These are phyloP conservation scores for Staphylotrichum longicolle DNA, from an alignment of 495 filamentous ascomycete species.

Conservation along the genomic window DNA sequence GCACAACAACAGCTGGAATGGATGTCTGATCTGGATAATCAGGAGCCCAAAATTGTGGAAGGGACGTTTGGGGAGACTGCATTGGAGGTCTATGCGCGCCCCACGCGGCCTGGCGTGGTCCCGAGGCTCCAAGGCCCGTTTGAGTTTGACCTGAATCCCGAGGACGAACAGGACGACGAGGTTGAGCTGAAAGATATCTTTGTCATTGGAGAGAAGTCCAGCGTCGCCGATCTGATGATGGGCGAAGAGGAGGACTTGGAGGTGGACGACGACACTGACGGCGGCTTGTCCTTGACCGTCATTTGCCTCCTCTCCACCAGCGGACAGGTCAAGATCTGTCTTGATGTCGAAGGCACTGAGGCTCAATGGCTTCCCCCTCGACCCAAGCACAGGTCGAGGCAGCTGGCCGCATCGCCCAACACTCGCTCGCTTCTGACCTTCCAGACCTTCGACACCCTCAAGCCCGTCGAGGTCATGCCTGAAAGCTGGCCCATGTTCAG, in stretches of 20 bases:
- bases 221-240: slow-evolving; percentile 57
- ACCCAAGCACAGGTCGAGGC: slow-evolving; percentile 44
- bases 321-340: slow-evolving; percentile 71
- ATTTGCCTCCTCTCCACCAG: slow-evolving; percentile 72
- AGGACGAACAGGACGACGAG: slow-evolving; percentile 67
- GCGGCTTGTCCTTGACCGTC: slow-evolving; percentile 67
- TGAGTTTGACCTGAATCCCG: slow-evolving; percentile 60
- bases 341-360: slow-evolving; percentile 77
- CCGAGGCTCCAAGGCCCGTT: slow-evolving; percentile 87
- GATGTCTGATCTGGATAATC: slow-evolving; percentile 76
- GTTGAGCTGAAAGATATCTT: slow-evolving; percentile 55
- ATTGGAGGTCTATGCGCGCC: slow-evolving; percentile 66
- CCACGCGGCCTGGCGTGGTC: slow-evolving; percentile 64
- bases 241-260: slow-evolving; percentile 59
- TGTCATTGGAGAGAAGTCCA: slow-evolving; percentile 54
- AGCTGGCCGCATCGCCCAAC: slow-evolving; percentile 26
- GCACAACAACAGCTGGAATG: slow-evolving; percentile 72
- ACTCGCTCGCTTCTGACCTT: slow-evolving; percentile 48
- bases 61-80: slow-evolving; percentile 38
- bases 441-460: slow-evolving; percentile 61
- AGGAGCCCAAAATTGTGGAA: slow-evolving; percentile 60
- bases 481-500: slow-evolving; percentile 72
- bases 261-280: slow-evolving; percentile 54
- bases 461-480: slow-evolving; percentile 47
- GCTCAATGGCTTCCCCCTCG: slow-evolving; percentile 77